Conservation (phyloP, 108 stramenopile species). For the Fragilaria crotonensis region DNA sequence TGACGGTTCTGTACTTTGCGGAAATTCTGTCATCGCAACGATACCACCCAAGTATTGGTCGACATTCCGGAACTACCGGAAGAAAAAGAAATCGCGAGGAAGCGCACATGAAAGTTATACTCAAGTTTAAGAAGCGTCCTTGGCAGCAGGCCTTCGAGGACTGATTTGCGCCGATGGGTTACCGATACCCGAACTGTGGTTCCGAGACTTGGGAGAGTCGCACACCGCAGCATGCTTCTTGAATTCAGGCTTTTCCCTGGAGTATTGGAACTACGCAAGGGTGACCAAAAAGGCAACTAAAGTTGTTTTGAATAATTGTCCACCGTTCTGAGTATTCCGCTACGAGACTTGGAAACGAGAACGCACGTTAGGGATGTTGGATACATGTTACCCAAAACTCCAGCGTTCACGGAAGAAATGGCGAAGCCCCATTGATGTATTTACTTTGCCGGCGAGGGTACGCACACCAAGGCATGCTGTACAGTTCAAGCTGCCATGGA, state of each 20-base stretch:
- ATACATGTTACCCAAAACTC: constrained; percentile 25
- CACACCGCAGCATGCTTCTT: constrained; percentile 18
- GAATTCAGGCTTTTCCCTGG: constrained; percentile 22
- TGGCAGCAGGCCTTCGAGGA: constrained; percentile 23
- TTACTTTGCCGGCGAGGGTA: constrained; percentile 43
- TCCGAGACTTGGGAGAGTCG: constrained; percentile 18
- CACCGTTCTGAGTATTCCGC: constrained; percentile 7
- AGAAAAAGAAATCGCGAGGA: constrained; percentile 21
- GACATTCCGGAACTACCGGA: constrained; percentile 7
- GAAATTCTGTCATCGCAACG: constrained; percentile 28
- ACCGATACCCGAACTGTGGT: constrained; percentile 33
- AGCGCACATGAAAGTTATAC: constrained; percentile 19
- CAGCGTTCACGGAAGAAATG: no score
- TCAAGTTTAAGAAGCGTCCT: constrained; percentile 9
- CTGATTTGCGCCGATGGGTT: constrained; percentile 15
- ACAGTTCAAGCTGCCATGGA: constrained; percentile 47
- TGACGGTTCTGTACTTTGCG: constrained; percentile 2
- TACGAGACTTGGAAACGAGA: neutral
- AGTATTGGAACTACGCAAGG: neutral
- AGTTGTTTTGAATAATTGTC: constrained; percentile 13
- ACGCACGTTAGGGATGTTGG: no score
- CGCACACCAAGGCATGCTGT: constrained; percentile 31
- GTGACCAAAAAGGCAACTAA: neutral
- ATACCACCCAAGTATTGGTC: constrained; percentile 23
- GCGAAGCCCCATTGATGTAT: no score